A percentile compares a stretch with the other conserved stretches of the same genome.
These are phyloP conservation scores for Phyllachora maydis DNA, from an alignment of 2,329 filamentous ascomycete genomes.

Conservation along the genomic window DNA sequence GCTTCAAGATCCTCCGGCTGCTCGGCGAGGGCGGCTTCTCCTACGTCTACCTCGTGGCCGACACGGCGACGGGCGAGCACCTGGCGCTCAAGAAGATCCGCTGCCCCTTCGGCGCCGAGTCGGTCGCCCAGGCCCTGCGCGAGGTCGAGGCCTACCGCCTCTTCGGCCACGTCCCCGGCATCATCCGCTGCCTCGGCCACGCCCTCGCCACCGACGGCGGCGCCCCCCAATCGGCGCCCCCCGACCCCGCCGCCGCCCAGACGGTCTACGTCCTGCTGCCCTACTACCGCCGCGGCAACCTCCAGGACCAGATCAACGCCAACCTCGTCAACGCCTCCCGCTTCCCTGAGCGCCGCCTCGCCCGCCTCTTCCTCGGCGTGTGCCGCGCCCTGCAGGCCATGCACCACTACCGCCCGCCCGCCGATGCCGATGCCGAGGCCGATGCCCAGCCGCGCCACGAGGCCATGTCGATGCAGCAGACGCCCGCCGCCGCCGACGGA, in stretches of 20 bases:
- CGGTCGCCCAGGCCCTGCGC: constrained; percentile 81
- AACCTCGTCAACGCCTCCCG: constrained; percentile 87
- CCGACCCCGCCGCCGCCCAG: constrained; percentile 46
- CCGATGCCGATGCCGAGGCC: constrained; percentile 9
- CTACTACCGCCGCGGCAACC: constrained; percentile 85
- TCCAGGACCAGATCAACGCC: constrained; percentile 96
- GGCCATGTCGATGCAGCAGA: constrained; percentile 33
- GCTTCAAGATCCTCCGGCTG: constrained; percentile 87
- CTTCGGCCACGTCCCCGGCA: constrained; percentile 64
- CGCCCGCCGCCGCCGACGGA: constrained; percentile 18
- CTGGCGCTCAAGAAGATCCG: constrained; percentile 98
- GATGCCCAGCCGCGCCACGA: too few species aligned
- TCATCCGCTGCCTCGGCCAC: constrained; percentile 75
- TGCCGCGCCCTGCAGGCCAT: constrained; percentile 75
- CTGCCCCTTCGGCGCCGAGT: constrained; percentile 94
- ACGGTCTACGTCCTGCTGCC: constrained; percentile 93
- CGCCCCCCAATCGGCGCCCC: constrained; percentile 27
- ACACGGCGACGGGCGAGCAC: constrained; percentile 61
- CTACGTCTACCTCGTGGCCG: constrained; percentile 96
- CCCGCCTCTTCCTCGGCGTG: constrained; percentile 81
- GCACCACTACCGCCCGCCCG: constrained; percentile 54
- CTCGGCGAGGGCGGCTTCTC: constrained; percentile 96
- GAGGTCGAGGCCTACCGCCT: constrained; percentile 94
- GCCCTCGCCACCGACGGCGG: constrained; percentile 50
- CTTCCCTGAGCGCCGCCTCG: constrained; percentile 74